Evolutionary conservation across 768 basidiomycete species (phyloP).

Genomic region (Lentinula boryana): DNA sequence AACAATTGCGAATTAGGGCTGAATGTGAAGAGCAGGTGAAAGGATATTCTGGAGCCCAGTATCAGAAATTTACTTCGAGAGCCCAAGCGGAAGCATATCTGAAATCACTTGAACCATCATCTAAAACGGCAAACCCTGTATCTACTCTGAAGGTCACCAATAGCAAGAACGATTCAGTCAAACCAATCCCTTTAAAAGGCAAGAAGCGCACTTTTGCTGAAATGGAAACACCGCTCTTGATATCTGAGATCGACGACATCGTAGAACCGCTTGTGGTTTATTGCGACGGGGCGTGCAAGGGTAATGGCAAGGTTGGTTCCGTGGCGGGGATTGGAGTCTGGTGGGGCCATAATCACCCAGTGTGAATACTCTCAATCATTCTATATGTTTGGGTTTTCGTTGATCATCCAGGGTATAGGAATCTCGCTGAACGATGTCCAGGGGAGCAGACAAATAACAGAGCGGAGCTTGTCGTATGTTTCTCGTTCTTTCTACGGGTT

Average conservation of each 20-base stretch:
- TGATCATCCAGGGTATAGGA: slow-evolving; percentile 36
- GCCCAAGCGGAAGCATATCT: slow-evolving; percentile 30
- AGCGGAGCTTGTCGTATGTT: slow-evolving; percentile 77
- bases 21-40: slow-evolving; percentile 69
- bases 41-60: slow-evolving; percentile 53
- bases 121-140: not conserved
- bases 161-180: not conserved
- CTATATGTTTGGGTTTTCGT: slow-evolving; percentile 1
- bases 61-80: slow-evolving; percentile 59
- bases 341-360: slow-evolving; percentile 63
- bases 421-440: slow-evolving; percentile 76
- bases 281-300: slow-evolving; percentile 82
- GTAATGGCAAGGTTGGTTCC: slow-evolving; percentile 66
- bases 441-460: slow-evolving; percentile 84
- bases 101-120: not conserved
- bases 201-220: slow-evolving; percentile 23
- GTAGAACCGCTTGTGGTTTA: slow-evolving; percentile 48
- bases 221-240: not conserved
- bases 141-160: not conserved
- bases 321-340: slow-evolving; percentile 85
- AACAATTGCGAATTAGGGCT: slow-evolving; percentile 37
- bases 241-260: not conserved
- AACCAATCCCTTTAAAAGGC: slow-evolving; percentile 15
- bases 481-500: not conserved
- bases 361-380: not conserved